phyloP scores from a whole-genome alignment of 495 filamentous ascomycete genomes.

The Aspergillus mulundensis region DNA sequence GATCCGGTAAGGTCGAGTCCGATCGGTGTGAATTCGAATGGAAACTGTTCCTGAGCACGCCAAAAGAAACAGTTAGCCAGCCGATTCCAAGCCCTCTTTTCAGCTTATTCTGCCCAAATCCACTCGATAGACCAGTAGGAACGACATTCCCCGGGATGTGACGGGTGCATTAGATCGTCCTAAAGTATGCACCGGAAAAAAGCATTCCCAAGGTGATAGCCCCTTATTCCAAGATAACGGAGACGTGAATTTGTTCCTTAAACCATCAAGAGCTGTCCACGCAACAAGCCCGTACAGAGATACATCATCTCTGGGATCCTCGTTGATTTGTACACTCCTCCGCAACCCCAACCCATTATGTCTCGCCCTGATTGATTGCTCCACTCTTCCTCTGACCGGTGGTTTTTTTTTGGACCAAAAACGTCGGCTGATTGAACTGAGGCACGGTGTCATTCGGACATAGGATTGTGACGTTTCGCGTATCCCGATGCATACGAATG shows the following conservation, averaged over 20 bases:
- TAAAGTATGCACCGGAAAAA: slow-evolving; percentile 16
- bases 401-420: slow-evolving; percentile 4
- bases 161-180: slow-evolving; percentile 14
- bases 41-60: slow-evolving; percentile 14
- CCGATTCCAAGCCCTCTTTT: neutral
- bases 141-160: slow-evolving; percentile 17
- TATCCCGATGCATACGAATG: neutral
- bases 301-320: neutral
- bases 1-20: slow-evolving; percentile 19
- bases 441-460: neutral
- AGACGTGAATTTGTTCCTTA: slow-evolving; percentile 3
- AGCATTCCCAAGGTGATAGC: slow-evolving; percentile 10
- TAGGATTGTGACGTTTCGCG: neutral
- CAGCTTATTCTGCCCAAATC: neutral
- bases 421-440: slow-evolving; percentile 4
- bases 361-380: neutral
- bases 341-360: slow-evolving; percentile 4
- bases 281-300: slow-evolving; percentile 7
- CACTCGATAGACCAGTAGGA: neutral
- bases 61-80: slow-evolving; percentile 7
- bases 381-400: neutral
- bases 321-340: neutral
- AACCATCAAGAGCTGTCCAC: slow-evolving; percentile 5
- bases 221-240: slow-evolving; percentile 14
- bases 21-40: slow-evolving; percentile 13